Percentiles rank a stretch among this genome's conserved stretches.
These are phyloP conservation scores for Arthrinium puccinioides DNA, from an alignment of 2,329 filamentous ascomycete species.

Conservation along the genomic window DNA sequence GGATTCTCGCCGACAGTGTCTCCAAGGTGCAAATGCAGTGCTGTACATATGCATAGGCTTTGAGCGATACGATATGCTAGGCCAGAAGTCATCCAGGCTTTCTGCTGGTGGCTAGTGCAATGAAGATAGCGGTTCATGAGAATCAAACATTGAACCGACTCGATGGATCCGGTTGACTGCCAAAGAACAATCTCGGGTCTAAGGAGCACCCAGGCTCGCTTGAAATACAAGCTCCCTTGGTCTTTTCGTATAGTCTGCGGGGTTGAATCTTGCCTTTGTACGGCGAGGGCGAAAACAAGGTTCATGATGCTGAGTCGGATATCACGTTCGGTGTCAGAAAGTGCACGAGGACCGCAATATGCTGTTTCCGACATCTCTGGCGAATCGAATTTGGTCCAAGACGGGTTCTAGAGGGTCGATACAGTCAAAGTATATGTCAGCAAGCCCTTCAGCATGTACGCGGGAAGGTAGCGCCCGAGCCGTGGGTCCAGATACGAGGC, in stretches of 20 bases:
- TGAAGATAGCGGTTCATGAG: slow-evolving; percentile 1
- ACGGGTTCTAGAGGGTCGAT: slow-evolving; percentile 1
- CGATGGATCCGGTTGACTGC: background rate
- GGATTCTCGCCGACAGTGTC: background rate
- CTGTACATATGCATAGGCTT: slow-evolving; percentile 10
- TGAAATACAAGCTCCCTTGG: background rate
- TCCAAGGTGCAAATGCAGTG: slow-evolving; percentile 8
- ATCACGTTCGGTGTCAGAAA: background rate
- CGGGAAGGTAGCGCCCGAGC: background rate
- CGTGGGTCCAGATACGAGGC: background rate
- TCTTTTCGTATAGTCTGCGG: background rate
- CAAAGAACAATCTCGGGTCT: background rate
- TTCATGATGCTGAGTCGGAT: background rate
- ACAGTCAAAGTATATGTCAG: background rate
- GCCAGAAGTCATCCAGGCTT: background rate
- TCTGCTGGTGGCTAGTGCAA: background rate
- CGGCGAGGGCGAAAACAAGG: background rate
- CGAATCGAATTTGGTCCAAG: background rate
- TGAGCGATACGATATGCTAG: background rate
- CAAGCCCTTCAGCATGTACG: background rate
- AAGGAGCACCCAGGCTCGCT: background rate
- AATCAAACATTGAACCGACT: slow-evolving; percentile 1
- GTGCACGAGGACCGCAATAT: background rate
- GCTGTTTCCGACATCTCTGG: background rate
- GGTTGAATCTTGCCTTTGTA: background rate